Percentiles rank a stretch among this genome's conserved stretches.
These are phyloP conservation scores for Gautieria morchelliformis DNA, from an alignment of 768 basidiomycete species.

Conservation along the genomic window DNA sequence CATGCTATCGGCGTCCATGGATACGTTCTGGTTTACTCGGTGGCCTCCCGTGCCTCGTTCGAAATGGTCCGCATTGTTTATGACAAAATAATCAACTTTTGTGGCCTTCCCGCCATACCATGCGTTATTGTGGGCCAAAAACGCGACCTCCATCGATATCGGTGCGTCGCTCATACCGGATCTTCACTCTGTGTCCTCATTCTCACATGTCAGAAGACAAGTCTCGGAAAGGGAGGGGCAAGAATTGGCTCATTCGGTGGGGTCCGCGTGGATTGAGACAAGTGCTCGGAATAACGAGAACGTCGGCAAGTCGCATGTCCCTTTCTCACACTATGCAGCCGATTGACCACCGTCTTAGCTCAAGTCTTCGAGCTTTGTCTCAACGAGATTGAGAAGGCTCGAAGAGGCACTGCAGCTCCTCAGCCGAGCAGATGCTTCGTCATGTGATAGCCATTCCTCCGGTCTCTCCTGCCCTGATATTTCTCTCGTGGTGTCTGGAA, in stretches of 20 bases:
- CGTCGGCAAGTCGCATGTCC: slow-evolving; percentile 55
- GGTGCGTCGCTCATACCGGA: slow-evolving; percentile 37
- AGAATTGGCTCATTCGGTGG: slow-evolving; percentile 58
- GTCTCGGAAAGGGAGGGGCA: slow-evolving; percentile 25
- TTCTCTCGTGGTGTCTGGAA: background rate
- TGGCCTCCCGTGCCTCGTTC: slow-evolving; percentile 81
- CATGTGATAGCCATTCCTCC: background rate
- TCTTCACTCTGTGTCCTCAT: slow-evolving; percentile 13
- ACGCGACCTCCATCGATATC: slow-evolving; percentile 58
- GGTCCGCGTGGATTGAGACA: slow-evolving; percentile 79
- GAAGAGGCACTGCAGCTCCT: background rate
- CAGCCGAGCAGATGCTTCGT: background rate
- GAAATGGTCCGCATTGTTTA: slow-evolving; percentile 91
- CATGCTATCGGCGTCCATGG: slow-evolving; percentile 97
- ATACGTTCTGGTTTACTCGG: slow-evolving; percentile 93
- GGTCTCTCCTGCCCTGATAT: background rate
- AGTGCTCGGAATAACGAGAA: slow-evolving; percentile 83
- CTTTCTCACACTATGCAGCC: background rate
- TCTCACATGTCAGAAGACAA: slow-evolving; percentile 29
- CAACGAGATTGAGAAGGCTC: slow-evolving; percentile 64
- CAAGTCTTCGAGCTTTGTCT: slow-evolving; percentile 81
- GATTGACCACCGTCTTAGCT: slow-evolving; percentile 30
- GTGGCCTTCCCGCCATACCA: slow-evolving; percentile 74
- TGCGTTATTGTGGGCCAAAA: slow-evolving; percentile 95
- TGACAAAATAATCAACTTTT: slow-evolving; percentile 87